Evolutionary conservation across 495 filamentous ascomycete genomes (phyloP).

Genomic region (Neurospora cerealis): DNA sequence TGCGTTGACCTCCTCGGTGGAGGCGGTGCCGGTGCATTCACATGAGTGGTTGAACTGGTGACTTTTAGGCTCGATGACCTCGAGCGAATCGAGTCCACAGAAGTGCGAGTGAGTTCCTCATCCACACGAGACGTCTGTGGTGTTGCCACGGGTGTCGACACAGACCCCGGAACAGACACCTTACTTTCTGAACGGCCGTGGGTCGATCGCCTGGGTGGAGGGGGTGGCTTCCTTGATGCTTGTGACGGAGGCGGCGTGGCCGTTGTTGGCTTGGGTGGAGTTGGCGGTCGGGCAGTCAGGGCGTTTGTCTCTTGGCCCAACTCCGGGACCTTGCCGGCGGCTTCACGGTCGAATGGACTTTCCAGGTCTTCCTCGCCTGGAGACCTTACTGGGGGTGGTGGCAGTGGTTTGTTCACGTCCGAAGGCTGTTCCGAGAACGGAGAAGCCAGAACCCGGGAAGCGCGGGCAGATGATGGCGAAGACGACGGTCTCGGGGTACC

Average conservation of each 20-base stretch:
- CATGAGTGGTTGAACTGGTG: background rate
- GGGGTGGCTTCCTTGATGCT: conserved; percentile 29
- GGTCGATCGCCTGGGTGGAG: conserved; percentile 37
- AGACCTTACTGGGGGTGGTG: conserved; percentile 31
- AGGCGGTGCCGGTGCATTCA: conserved; percentile 31
- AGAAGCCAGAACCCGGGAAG: background rate
- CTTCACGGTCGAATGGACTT: conserved; percentile 34
- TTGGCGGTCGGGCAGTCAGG: conserved; percentile 20
- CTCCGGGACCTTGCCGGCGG: conserved; percentile 34
- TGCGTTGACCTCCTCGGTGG: conserved; percentile 33
- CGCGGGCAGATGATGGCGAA: background rate
- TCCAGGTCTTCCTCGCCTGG: conserved; percentile 28
- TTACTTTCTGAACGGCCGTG: conserved; percentile 33
- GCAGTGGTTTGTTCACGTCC: conserved; percentile 42
- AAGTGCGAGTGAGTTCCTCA: conserved; percentile 28
- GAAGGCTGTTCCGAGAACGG: conserved; percentile 17
- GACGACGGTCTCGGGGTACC: background rate
- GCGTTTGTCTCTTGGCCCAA: conserved; percentile 16
- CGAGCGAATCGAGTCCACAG: conserved; percentile 32
- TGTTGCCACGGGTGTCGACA: conserved; percentile 3
- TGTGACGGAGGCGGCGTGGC: conserved; percentile 3
- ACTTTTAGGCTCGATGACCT: conserved; percentile 30
- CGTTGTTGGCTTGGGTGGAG: conserved; percentile 21
- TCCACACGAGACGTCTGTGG: conserved; percentile 19
- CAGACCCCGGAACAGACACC: conserved; percentile 12